A percentile compares a stretch with the other conserved stretches of the same genome.
Evolutionary conservation across 2,329 filamentous ascomycete species (phyloP).

Genomic region (Clarireedia homoeocarpa): DNA sequence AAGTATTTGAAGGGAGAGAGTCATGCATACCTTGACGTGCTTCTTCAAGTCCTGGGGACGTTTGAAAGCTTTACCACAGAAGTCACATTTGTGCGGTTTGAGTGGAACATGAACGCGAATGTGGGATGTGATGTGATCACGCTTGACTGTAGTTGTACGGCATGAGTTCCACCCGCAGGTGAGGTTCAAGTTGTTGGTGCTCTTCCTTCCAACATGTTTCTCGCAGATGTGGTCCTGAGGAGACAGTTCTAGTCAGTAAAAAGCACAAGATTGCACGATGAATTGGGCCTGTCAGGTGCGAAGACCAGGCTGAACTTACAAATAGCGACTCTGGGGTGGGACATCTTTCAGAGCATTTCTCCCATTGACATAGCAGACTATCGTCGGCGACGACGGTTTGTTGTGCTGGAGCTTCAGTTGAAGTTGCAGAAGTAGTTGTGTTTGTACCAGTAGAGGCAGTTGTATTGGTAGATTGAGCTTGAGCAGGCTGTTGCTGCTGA

Average conservation of each 20-base stretch:
- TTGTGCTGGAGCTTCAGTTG: constrained; percentile 12
- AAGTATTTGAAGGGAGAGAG: not conserved
- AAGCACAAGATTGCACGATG: not conserved
- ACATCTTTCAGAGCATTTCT: constrained; percentile 33
- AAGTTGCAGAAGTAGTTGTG: constrained; percentile 11
- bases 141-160: constrained; percentile 94
- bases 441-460: constrained; percentile 5
- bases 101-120: constrained; percentile 97
- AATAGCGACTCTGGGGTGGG: constrained; percentile 33
- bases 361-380: constrained; percentile 34
- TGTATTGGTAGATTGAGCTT: not conserved
- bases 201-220: constrained; percentile 96
- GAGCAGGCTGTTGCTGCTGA: constrained; percentile 7
- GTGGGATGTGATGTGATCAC: constrained; percentile 98
- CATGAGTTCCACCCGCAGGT: constrained; percentile 97
- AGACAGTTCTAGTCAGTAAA: constrained; percentile 4
- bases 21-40: constrained; percentile 69
- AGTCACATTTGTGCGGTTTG: constrained; percentile 98
- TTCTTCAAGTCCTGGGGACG: constrained; percentile 98
- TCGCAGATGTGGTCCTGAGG: constrained; percentile 92
- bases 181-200: constrained; percentile 95
- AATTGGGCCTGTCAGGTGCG: not conserved
- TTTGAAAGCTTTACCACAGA: constrained; percentile 98
- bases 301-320: constrained; percentile 24
- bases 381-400: constrained; percentile 25